Conservation (phyloP, 2,329 filamentous ascomycete species). For the Pyricularia pennisetigena region DNA sequence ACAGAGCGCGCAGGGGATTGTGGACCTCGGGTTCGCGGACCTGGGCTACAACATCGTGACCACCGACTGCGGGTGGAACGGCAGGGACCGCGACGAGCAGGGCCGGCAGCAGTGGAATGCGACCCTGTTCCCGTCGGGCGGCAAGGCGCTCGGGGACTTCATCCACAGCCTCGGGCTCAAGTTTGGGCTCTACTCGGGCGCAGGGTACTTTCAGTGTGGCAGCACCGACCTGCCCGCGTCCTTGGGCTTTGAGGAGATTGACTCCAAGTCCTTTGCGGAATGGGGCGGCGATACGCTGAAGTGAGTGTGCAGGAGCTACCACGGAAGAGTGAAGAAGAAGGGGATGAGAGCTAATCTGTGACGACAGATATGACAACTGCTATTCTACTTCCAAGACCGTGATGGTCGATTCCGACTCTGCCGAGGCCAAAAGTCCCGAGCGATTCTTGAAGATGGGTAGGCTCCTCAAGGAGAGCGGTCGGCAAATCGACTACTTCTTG, state of each 20-base stretch:
- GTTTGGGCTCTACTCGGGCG: conserved; percentile 46
- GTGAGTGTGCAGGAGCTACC: conserved; percentile 20
- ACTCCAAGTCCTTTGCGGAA: conserved; percentile 28
- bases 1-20: conserved; percentile 40
- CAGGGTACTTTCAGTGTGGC: conserved; percentile 33
- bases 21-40: conserved; percentile 37
- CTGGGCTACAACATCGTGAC: conserved; percentile 47
- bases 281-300: conserved; percentile 41
- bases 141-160: conserved; percentile 36
- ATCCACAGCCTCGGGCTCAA: conserved; percentile 37
- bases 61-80: conserved; percentile 49
- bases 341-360: not conserved
- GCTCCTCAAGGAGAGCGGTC: conserved; percentile 26
- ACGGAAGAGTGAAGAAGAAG: not conserved
- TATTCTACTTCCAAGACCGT: conserved; percentile 30
- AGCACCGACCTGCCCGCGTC: conserved; percentile 31
- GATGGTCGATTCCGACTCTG: conserved; percentile 29
- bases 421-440: conserved; percentile 25
- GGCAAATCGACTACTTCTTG: conserved; percentile 35
- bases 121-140: conserved; percentile 37
- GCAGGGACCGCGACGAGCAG: conserved; percentile 25
- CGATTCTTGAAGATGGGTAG: conserved; percentile 37
- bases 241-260: conserved; percentile 31
- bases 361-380: conserved; percentile 35
- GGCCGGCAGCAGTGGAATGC: conserved; percentile 39